Conservation (phyloP, 106 monocot species). For the Apostasia ramifera region DNA sequence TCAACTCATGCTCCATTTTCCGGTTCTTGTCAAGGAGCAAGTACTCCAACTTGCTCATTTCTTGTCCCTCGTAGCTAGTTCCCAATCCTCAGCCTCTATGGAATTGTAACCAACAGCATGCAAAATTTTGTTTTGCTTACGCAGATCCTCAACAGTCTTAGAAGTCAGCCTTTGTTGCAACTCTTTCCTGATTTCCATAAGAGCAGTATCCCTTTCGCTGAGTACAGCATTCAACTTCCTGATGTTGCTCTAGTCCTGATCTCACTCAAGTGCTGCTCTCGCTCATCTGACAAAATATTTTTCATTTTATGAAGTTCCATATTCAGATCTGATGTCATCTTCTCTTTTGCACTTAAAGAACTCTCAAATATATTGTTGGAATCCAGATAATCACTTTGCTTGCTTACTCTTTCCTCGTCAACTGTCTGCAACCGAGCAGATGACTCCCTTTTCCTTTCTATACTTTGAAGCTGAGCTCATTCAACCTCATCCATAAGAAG, state of each 20-base stretch:
- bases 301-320: constrained; percentile 86
- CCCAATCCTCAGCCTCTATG: constrained; percentile 99
- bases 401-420: constrained; percentile 57
- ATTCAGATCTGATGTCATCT: constrained; percentile 87
- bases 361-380: constrained; percentile 64
- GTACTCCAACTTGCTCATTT: constrained; percentile 98
- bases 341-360: constrained; percentile 94
- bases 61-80: constrained; percentile 87
- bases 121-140: constrained; percentile 89
- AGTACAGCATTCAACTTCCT: constrained; percentile 66
- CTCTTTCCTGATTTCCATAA: constrained; percentile 68
- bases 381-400: constrained; percentile 65
- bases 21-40: constrained; percentile 93
- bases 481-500: constrained; percentile 99
- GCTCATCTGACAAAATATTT: constrained; percentile 61
- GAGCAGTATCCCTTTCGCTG: constrained; percentile 72
- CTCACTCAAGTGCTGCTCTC: constrained; percentile 76
- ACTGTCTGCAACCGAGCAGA: constrained; percentile 79
- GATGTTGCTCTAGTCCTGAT: constrained; percentile 17
- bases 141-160: constrained; percentile 87
- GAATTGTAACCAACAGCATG: constrained; percentile 99
- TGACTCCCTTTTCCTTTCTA: constrained; percentile 88
- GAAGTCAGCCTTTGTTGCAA: constrained; percentile 82
- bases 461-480: constrained; percentile 79
- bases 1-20: constrained; percentile 99